Conservation (phyloP, 2,329 filamentous ascomycete genomes). For the Talaromyces sp. region DNA sequence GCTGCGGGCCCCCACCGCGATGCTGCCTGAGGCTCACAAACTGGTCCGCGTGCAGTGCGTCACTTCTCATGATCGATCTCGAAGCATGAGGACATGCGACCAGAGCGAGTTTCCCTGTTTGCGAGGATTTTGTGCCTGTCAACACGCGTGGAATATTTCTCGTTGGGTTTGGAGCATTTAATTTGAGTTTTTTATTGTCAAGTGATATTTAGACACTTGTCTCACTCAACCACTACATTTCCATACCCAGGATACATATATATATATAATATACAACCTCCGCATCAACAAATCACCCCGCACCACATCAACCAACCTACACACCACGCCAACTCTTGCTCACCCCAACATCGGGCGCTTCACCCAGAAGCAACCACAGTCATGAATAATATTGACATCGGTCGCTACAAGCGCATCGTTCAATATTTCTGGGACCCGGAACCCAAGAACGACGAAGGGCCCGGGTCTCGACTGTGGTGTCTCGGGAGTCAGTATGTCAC, state of each 20-base stretch:
- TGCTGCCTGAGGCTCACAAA: not conserved
- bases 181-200: not conserved
- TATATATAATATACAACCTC: slow-evolving; percentile 6
- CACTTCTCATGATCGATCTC: not conserved
- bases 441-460: slow-evolving; percentile 68
- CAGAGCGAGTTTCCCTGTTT: not conserved
- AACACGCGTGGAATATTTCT: not conserved
- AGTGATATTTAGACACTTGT: not conserved
- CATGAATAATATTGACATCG: slow-evolving; percentile 67
- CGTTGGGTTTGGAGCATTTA: not conserved
- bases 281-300: slow-evolving; percentile 7
- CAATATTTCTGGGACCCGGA: slow-evolving; percentile 91
- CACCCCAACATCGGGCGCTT: not conserved
- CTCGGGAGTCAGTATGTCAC: slow-evolving; percentile 56
- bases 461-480: slow-evolving; percentile 75
- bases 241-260: not conserved
- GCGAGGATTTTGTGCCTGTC: not conserved
- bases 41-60: not conserved
- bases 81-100: not conserved
- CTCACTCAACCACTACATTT: not conserved
- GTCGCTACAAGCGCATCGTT: slow-evolving; percentile 74
- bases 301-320: not conserved
- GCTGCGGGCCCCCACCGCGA: not conserved
- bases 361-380: slow-evolving; percentile 1
- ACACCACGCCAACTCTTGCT: not conserved